These are phyloP conservation scores for Telfairia occidentalis DNA, from an alignment of 331 rosid species.

Conservation along the genomic window DNA sequence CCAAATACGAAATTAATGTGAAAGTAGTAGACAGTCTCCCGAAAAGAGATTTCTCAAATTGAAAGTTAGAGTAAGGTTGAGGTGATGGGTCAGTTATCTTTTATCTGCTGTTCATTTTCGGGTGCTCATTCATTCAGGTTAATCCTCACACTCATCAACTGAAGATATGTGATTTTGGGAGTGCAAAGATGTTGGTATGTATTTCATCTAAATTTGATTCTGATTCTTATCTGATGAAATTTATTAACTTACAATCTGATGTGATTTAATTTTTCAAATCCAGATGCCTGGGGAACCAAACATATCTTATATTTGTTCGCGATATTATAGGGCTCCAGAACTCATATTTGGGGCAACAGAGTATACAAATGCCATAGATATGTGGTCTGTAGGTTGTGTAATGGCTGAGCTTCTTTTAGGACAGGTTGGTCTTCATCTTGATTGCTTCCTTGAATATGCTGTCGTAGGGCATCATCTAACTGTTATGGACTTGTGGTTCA, in stretches of 20 bases:
- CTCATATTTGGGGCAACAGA: conserved; percentile 98
- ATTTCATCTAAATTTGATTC: conserved; percentile 7
- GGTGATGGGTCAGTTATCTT: not conserved
- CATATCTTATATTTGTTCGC: conserved; percentile 92
- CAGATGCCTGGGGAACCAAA: conserved; percentile 97
- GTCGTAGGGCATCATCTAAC: not conserved
- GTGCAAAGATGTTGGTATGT: conserved; percentile 95
- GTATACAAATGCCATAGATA: conserved; percentile 89
- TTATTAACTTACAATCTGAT: conserved; percentile 3
- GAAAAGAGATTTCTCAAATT: not conserved
- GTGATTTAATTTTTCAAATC: conserved; percentile 16
- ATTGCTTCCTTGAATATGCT: not conserved
- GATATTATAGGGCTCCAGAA: conserved; percentile 96
- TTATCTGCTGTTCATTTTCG: not conserved
- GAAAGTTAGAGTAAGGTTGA: not conserved
- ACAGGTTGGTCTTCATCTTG: conserved; percentile 41
- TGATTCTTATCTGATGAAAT: conserved; percentile 3
- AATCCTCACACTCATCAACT: conserved; percentile 86
- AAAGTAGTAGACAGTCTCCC: not conserved
- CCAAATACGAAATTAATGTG: not conserved
- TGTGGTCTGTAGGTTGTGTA: conserved; percentile 97
- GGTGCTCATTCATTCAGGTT: conserved; percentile 41
- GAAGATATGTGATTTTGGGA: conserved; percentile 95
- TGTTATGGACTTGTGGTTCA: not conserved
- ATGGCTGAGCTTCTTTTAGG: conserved; percentile 92